Evolutionary conservation across 2,329 filamentous ascomycete species (phyloP).

Genomic region (Epichloe aotearoae): DNA sequence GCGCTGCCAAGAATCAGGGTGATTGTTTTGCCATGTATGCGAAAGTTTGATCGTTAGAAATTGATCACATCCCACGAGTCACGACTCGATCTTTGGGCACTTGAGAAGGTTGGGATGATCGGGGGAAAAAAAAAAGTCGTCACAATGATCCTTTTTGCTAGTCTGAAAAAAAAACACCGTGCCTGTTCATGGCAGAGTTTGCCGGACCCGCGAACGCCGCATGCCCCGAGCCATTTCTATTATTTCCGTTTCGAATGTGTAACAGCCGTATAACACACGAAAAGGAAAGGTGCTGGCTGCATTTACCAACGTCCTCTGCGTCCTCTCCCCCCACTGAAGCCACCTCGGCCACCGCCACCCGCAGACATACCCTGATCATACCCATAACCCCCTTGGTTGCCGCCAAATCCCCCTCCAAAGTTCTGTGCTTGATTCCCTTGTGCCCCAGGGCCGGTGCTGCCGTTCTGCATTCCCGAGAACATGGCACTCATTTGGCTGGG

Average conservation of each 20-base stretch:
- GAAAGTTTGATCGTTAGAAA: no score
- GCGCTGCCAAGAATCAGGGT: no score
- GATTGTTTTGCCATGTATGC: no score
- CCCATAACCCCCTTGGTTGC: constrained; percentile 39
- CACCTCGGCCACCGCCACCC: constrained; percentile 21
- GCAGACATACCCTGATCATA: constrained; percentile 35
- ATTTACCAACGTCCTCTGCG: constrained; percentile 17
- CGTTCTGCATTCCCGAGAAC: constrained; percentile 44
- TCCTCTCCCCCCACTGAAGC: constrained; percentile 18
- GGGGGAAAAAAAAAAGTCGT: no score
- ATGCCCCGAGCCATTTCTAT: not conserved
- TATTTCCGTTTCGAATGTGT: not conserved
- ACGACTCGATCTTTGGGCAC: no score
- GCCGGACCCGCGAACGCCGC: constrained; percentile 2
- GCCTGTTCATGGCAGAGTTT: not conserved
- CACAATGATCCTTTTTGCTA: not conserved
- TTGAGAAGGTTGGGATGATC: no score
- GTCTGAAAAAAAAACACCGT: not conserved
- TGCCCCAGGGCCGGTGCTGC: constrained; percentile 27
- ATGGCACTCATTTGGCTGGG: constrained; percentile 43
- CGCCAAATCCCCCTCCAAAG: constrained; percentile 40
- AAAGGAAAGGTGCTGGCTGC: no score
- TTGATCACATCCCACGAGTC: no score
- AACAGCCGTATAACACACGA: not conserved
- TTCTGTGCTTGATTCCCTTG: constrained; percentile 38